Conservation (phyloP, 2,329 filamentous ascomycete genomes). For the Alternaria alternata region DNA sequence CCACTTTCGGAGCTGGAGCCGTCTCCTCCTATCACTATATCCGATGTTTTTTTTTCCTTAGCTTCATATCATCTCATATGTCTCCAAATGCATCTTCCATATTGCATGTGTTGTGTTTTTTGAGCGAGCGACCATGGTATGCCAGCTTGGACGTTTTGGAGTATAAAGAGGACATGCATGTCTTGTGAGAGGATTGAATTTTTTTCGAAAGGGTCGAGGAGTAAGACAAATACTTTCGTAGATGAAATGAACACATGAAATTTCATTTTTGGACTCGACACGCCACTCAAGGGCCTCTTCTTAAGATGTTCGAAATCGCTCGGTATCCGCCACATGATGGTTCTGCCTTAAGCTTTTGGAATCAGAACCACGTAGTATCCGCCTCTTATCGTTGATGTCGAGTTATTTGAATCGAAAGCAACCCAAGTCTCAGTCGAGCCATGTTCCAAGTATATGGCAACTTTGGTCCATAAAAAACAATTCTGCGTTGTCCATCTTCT, state of each 20-base stretch:
- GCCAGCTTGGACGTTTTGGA: background rate
- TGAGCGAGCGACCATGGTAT: conserved; percentile 3
- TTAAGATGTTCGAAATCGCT: background rate
- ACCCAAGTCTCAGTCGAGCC: background rate
- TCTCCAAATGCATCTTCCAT: background rate
- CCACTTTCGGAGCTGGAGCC: background rate
- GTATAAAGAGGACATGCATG: background rate
- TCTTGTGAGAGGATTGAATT: background rate
- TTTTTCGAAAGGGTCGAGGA: background rate
- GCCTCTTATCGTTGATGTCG: background rate
- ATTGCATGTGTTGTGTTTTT: background rate
- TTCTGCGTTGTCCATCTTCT: background rate
- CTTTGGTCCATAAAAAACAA: background rate
- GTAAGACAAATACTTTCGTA: background rate
- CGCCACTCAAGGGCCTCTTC: background rate
- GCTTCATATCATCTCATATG: background rate
- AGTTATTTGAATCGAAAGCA: background rate
- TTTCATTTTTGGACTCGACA: background rate
- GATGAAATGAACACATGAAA: background rate
- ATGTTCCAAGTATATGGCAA: background rate
- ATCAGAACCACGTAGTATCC: background rate
- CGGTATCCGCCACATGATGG: background rate
- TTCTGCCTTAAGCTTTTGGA: background rate
- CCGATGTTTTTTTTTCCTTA: background rate
- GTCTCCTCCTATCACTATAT: background rate